Conservation (phyloP, 2,329 filamentous ascomycete genomes). For the Aspergillus versicolor region DNA sequence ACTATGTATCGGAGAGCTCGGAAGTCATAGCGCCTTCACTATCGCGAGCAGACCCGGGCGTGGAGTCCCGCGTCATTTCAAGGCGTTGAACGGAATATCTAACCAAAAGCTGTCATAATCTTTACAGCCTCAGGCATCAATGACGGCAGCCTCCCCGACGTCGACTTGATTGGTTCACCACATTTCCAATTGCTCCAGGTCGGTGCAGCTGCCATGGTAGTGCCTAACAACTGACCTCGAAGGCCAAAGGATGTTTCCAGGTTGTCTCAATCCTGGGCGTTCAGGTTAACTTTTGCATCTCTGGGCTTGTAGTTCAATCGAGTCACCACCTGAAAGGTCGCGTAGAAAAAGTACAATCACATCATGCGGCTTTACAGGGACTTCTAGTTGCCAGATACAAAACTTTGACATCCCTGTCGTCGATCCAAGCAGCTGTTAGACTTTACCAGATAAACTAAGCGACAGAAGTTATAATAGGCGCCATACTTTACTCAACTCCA, state of each 20-base stretch:
- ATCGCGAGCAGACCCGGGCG: neutral
- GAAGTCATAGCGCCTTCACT: neutral
- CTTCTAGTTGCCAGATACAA: neutral
- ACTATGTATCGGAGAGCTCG: neutral
- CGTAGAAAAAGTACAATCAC: no score
- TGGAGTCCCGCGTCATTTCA: neutral
- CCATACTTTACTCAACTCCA: neutral
- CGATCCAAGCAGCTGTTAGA: neutral
- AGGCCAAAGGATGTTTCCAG: no score
- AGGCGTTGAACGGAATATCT: neutral
- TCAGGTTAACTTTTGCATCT: no score
- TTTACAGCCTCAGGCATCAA: constrained; percentile 2
- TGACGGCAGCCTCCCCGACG: neutral
- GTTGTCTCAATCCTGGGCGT: neutral
- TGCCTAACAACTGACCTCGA: no score
- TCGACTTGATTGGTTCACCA: neutral
- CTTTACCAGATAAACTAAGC: neutral
- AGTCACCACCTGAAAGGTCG: no score
- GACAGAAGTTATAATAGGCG: neutral
- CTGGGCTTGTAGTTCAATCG: no score
- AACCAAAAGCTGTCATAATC: no score
- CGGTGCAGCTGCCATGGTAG: no score
- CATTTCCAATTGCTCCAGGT: neutral
- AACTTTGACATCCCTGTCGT: neutral
- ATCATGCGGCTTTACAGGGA: neutral